Evolutionary conservation across 2,329 filamentous ascomycete genomes (phyloP).

Genomic region (Penicillium corylophilum): DNA sequence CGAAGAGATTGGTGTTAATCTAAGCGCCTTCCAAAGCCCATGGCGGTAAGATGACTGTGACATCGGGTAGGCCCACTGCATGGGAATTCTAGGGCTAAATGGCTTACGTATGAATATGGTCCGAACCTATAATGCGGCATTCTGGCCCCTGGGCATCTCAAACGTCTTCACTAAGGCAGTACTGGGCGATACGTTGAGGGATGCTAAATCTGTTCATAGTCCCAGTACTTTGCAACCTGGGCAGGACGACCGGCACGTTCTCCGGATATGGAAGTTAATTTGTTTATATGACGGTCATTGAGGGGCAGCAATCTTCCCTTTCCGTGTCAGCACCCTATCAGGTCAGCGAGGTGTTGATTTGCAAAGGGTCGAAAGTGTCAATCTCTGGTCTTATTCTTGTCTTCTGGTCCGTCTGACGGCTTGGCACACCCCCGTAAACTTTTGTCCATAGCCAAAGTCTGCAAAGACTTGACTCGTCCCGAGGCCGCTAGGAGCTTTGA

Average conservation of each 20-base stretch:
- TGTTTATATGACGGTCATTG: constrained; percentile 36
- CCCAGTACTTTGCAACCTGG: constrained; percentile 24
- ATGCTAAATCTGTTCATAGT: constrained; percentile 42
- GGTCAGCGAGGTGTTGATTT: constrained; percentile 31
- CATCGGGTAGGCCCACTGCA: constrained; percentile 22
- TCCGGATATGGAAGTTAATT: not conserved
- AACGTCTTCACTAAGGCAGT: constrained; percentile 25
- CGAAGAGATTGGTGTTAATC: constrained; percentile 36
- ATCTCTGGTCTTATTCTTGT: constrained; percentile 29
- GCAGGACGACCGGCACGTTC: not conserved
- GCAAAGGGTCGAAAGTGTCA: constrained; percentile 38
- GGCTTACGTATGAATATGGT: too few relatives aligned
- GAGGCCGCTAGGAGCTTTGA: not conserved
- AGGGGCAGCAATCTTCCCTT: constrained; percentile 35
- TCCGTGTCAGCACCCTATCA: constrained; percentile 27
- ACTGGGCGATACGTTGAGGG: constrained; percentile 23
- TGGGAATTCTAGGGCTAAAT: not conserved
- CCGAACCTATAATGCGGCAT: constrained; percentile 38
- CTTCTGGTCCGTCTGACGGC: constrained; percentile 30
- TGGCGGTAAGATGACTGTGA: constrained; percentile 40
- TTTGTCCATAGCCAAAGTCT: constrained; percentile 32
- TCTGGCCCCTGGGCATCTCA: constrained; percentile 38
- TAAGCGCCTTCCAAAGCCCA: constrained; percentile 2
- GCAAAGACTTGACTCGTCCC: constrained; percentile 14
- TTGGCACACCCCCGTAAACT: constrained; percentile 32